A percentile compares a stretch with the other conserved stretches of the same genome.
phyloP scores from a whole-genome alignment of 2,329 filamentous ascomycete species.

The Celoporthe dispersa region DNA sequence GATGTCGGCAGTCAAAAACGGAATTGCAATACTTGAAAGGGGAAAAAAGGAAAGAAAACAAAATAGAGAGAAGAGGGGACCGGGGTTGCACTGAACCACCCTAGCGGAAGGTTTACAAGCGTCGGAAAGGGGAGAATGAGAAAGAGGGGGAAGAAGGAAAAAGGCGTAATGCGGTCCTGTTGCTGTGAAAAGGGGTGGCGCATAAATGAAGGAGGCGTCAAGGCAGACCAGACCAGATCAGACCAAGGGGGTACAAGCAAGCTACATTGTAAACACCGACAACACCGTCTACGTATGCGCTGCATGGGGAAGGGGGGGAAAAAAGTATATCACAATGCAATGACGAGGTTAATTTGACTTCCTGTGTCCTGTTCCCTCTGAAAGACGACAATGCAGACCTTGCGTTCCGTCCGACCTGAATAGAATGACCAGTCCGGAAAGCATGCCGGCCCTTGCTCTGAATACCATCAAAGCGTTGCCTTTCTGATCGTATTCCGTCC shows the following conservation, averaged over 20 bases:
- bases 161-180: not conserved
- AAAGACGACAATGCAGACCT: not conserved
- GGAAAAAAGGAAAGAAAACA: not conserved
- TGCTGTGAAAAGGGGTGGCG: not conserved
- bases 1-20: not conserved
- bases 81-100: not conserved
- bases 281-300: slow-evolving; percentile 15
- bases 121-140: not conserved
- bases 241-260: slow-evolving; percentile 6
- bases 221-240: slow-evolving; percentile 11
- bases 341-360: slow-evolving; percentile 10
- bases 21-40: not conserved
- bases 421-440: not conserved
- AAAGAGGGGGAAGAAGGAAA: not conserved
- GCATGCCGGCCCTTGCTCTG: not conserved
- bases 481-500: not conserved
- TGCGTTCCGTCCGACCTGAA: not conserved
- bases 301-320: not conserved
- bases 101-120: not conserved
- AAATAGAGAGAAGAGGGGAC: not conserved
- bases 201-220: not conserved
- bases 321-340: slow-evolving; percentile 8
- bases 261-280: slow-evolving; percentile 5
- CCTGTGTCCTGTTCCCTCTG: not conserved
- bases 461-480: not conserved